Percentiles rank a stretch among this genome's conserved stretches.
These are phyloP conservation scores for Vachellia pachyceras DNA, from an alignment of 306 rosid genomes.

Conservation along the genomic window DNA sequence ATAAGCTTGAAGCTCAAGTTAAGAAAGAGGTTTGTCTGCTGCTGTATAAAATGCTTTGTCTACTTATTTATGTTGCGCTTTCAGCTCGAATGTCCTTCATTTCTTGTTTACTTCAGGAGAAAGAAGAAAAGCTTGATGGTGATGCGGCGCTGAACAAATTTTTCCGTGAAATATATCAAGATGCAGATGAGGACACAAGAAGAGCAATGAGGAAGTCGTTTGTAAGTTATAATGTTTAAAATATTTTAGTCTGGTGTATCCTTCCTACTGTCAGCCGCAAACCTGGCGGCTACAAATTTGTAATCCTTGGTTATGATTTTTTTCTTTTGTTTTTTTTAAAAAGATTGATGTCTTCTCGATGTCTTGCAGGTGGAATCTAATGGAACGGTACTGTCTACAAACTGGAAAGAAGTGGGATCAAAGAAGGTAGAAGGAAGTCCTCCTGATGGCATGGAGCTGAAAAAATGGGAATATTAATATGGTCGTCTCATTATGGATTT, in stretches of 20 bases:
- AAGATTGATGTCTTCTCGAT: background rate
- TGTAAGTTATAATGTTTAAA: slow-evolving; percentile 51
- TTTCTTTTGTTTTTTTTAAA: too few species aligned
- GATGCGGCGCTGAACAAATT: slow-evolving; percentile 95
- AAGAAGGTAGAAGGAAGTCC: slow-evolving; percentile 97
- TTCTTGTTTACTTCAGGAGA: slow-evolving; percentile 65
- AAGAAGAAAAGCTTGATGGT: slow-evolving; percentile 93
- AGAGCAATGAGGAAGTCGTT: slow-evolving; percentile 94
- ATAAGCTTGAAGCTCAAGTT: slow-evolving; percentile 85
- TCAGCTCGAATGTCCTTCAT: slow-evolving; percentile 15
- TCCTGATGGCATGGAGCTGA: slow-evolving; percentile 98
- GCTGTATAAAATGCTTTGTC: background rate
- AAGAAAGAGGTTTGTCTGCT: slow-evolving; percentile 76
- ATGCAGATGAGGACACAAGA: slow-evolving; percentile 94
- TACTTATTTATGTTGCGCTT: background rate
- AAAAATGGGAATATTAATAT: slow-evolving; percentile 74
- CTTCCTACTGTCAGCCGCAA: background rate
- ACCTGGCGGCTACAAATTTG: background rate
- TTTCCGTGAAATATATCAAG: slow-evolving; percentile 84
- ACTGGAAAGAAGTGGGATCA: slow-evolving; percentile 95
- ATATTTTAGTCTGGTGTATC: background rate
- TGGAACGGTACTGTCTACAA: slow-evolving; percentile 92
- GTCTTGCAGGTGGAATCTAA: slow-evolving; percentile 77
- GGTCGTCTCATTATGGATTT: slow-evolving; percentile 2
- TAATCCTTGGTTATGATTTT: background rate